Base-by-base conservation (phyloP, 108 stramenopile species). In the Stephanodiscus minutulus region DNA sequence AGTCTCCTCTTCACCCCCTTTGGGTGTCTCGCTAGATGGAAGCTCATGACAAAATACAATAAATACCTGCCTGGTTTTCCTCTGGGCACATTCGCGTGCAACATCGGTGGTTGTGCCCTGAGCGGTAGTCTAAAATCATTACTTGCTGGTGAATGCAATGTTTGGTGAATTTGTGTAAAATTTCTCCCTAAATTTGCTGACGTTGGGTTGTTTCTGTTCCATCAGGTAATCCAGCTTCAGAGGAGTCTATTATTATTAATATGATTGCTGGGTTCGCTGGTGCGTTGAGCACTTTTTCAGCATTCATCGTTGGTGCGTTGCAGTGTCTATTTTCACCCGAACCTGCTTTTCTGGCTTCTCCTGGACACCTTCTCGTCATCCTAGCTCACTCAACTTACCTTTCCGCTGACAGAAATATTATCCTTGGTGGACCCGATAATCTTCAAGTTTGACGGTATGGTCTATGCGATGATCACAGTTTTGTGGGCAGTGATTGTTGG, bases 61-160 rank as follows among this genome's bases (percentile, higher is more conserved):
- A 64, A 66, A 17, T 82, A 79, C 71, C 74, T 88, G 27, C 88
- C 88, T 10, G 88, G 76, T 29, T 93, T 93, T 59, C 90, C 6
- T 59, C 90, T 93, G 31, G 92, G 92, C 9, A 93, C 92, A 12
- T 93, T 93, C 79, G 47, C 85, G 29, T 87, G 87, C 62, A 93
- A 93, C 70, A 83, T 93, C 21, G 74, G 86, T 1, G 86, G 87
- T 1, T 91, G 90, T 75, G 88, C 88, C 18, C 46, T 93, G 13
- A 78, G 79, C 44, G 92, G 92, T 41, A 83, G 81, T 69, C 62
- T 93, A 7, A 90, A 87, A 13, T 82, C 70, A 49, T 61, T 91
- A 11, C 61, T 93, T 64, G 88, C 92, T 22, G 90, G 92, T 39
- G n/a, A 48, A 28, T 55, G 24, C 25, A 55, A 3, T 55, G 10